Evolutionary conservation across 768 basidiomycete species (phyloP).

Genomic region (Tylopilus sp.): DNA sequence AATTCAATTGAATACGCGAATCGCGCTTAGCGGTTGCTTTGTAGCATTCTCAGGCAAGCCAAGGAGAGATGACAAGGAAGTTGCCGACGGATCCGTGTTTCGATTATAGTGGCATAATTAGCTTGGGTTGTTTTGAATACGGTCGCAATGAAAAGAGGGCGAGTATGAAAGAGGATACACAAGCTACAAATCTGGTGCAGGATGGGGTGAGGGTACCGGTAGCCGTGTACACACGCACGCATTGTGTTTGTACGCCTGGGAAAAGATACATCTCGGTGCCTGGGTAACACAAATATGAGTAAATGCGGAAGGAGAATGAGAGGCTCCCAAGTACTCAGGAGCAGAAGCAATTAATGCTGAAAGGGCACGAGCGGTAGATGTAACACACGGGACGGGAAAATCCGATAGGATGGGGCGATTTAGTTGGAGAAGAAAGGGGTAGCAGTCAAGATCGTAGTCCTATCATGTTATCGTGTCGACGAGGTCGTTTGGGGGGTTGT

Average conservation of each 20-base stretch:
- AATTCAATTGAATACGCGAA: slow-evolving; percentile 1
- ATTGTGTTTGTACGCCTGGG: not conserved
- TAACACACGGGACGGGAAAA: slow-evolving; percentile 1
- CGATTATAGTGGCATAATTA: not conserved
- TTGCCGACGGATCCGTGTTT: not conserved
- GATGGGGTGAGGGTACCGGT: not conserved
- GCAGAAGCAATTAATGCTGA: not conserved
- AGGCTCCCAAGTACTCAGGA: not conserved
- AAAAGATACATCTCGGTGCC: slow-evolving; percentile 16
- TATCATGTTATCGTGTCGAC: not conserved
- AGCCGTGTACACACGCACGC: not conserved
- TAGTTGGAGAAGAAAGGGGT: not conserved
- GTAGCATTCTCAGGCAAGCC: not conserved
- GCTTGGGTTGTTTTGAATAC: not conserved
- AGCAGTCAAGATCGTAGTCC: not conserved
- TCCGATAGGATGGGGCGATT: not conserved
- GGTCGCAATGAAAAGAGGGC: not conserved
- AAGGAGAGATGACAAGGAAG: not conserved
- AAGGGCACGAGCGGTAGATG: not conserved
- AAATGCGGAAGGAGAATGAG: slow-evolving; percentile 6
- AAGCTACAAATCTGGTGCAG: not conserved
- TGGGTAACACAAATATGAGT: slow-evolving; percentile 9
- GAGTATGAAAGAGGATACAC: not conserved
- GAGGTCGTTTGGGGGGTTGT: not conserved
- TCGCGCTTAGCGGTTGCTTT: not conserved